phyloP scores from a whole-genome alignment of 495 filamentous ascomycete species.

The Penicillium argentinense region DNA sequence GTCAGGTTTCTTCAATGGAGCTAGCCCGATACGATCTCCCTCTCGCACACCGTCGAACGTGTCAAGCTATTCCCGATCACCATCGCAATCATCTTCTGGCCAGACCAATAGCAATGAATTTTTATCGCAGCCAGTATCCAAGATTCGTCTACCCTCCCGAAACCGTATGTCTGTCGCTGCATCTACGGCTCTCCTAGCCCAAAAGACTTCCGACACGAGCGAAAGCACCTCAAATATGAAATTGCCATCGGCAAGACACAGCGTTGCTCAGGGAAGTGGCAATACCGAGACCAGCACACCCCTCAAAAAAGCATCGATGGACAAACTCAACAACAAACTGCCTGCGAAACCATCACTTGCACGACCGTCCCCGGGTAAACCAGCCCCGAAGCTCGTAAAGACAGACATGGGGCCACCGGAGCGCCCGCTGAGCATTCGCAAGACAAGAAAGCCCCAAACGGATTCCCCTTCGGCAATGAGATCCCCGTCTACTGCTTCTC shows the following conservation, averaged over 20 bases:
- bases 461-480: conserved; percentile 26
- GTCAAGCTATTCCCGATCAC: conserved; percentile 49
- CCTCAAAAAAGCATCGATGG: conserved; percentile 16
- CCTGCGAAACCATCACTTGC: conserved; percentile 48
- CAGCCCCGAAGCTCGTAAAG: conserved; percentile 53
- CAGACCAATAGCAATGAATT: conserved; percentile 30
- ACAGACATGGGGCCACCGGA: conserved; percentile 44
- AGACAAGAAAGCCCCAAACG: conserved; percentile 36
- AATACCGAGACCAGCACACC: conserved; percentile 7
- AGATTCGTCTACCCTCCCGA: conserved; percentile 34
- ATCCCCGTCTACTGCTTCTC: conserved; percentile 34
- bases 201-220: conserved; percentile 13
- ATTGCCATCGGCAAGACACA: conserved; percentile 24
- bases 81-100: conserved; percentile 42
- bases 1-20: conserved; percentile 61
- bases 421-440: conserved; percentile 51
- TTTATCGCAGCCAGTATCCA: conserved; percentile 26
- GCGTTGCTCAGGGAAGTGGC: conserved; percentile 7
- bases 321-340: conserved; percentile 44
- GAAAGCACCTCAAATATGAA: conserved; percentile 32
- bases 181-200: conserved; percentile 12
- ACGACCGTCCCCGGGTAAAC: conserved; percentile 54
- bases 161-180: conserved; percentile 23
- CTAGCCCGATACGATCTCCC: conserved; percentile 56
- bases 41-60: conserved; percentile 56